phyloP scores from a whole-genome alignment of 768 basidiomycete genomes.

The Mycena epipterygia region DNA sequence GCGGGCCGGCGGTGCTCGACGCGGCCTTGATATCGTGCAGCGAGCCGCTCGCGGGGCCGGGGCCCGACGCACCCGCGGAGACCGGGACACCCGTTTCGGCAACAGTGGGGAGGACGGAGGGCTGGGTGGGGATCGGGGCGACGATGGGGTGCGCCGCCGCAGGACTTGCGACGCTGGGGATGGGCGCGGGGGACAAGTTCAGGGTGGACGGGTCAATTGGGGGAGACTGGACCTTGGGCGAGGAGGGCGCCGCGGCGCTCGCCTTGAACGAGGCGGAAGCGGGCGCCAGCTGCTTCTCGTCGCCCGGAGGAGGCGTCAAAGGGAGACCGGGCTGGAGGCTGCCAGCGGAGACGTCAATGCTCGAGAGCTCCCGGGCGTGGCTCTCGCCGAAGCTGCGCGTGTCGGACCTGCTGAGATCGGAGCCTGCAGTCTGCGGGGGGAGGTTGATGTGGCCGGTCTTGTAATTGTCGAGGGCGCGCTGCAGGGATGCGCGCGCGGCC shows the following conservation, averaged over 20 bases:
- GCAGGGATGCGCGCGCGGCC: slow-evolving; percentile 78
- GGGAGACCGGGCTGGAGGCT: slow-evolving; percentile 53
- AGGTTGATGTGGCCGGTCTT: slow-evolving; percentile 75
- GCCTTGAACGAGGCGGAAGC: slow-evolving; percentile 19
- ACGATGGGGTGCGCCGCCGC: slow-evolving; percentile 36
- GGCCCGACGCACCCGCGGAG: slow-evolving; percentile 68
- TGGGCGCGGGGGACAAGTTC: slow-evolving; percentile 56
- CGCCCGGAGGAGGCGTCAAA: slow-evolving; percentile 50
- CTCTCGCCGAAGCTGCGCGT: slow-evolving; percentile 89
- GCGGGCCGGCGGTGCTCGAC: slow-evolving; percentile 51
- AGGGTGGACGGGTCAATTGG: slow-evolving; percentile 51
- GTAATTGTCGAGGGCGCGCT: slow-evolving; percentile 85
- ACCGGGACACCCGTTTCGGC: slow-evolving; percentile 85
- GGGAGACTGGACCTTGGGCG: slow-evolving; percentile 36
- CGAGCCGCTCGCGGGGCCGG: slow-evolving; percentile 77
- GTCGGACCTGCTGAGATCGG: slow-evolving; percentile 78
- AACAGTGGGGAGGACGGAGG: slow-evolving; percentile 68
- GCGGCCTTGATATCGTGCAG: slow-evolving; percentile 64
- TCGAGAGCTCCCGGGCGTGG: slow-evolving; percentile 80
- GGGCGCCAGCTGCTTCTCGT: slow-evolving; percentile 29
- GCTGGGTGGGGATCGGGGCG: slow-evolving; percentile 46
- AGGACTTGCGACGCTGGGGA: slow-evolving; percentile 45
- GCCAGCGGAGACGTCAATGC: slow-evolving; percentile 54
- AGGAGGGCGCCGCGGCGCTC: not conserved
- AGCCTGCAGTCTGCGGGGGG: slow-evolving; percentile 55